Base-by-base conservation (phyloP, 2,329 filamentous ascomycete genomes). In the Clarireedia homoeocarpa region DNA sequence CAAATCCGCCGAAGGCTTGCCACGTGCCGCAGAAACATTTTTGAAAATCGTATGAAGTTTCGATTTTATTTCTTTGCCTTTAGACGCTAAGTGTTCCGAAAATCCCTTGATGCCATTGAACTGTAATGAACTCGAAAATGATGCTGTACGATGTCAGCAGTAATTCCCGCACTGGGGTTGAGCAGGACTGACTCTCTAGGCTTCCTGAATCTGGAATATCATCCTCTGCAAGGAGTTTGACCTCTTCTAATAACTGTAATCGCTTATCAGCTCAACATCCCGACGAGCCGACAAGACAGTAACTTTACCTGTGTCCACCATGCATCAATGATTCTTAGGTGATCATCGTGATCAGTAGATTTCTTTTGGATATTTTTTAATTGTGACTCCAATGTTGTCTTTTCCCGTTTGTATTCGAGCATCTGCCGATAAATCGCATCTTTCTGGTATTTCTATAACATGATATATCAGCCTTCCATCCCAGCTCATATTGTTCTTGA, bases 351-450 rank as follows among this genome's bases (percentile, higher is more conserved):
- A 72, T 94, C 84, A 60, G 82, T 79, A 30, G 88, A 83, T 67
- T 84, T 82, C 70, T 90, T 91, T 62, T 88, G 82, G 61, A 95
- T 76, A 62, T 95, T 88, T 68, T 86, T 86, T 59, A 96, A 77
- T 68, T 89, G 88, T 57, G 83, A 78, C 74, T 97, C 91, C 60
- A 95, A 76, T 42, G 87, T 88, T 57, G 81, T 79, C 70, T 91
- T 91, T 70, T 95, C 90, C 65, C 94, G 85, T 74, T 95, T 96
- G 73, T 95, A 96, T 73, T 97, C 94, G 70, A 91, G 89, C 91
- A 99, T 96, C 74, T 96, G 92, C 57, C 95, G 89, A 67, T 89
- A 86, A 70, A 99, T 96, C 62, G 94, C 94, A 76, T 96, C 94
- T 75, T 97, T 99, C 74, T 92, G 88, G 68, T 88, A 94, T 70